These are phyloP conservation scores for Cladosporium sp. DNA, from an alignment of 2,329 filamentous ascomycete genomes.

Conservation along the genomic window DNA sequence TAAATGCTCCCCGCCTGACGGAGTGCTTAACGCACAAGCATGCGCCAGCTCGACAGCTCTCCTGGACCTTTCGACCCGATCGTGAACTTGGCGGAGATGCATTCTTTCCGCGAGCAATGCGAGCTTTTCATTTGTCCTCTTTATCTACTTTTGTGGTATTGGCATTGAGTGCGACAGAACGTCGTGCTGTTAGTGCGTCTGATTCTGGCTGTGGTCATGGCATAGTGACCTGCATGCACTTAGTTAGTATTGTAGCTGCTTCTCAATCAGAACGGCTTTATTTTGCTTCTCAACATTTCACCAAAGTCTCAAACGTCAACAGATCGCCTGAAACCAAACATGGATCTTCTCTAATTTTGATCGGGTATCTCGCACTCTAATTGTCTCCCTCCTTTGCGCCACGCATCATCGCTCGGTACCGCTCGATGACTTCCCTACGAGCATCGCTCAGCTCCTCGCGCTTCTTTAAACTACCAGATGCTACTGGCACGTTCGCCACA, in stretches of 20 bases:
- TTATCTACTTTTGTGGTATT: background rate
- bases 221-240: background rate
- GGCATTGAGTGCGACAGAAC: background rate
- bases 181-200: conserved; percentile 1
- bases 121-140: background rate
- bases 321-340: no score
- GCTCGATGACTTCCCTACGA: conserved; percentile 65
- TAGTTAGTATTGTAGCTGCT: background rate
- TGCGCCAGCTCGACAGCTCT: background rate
- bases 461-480: conserved; percentile 64
- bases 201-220: background rate
- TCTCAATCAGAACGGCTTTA: conserved; percentile 5
- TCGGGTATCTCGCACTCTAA: conserved; percentile 5
- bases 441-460: conserved; percentile 69
- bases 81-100: background rate
- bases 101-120: background rate
- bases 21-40: background rate
- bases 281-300: background rate
- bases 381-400: conserved; percentile 17
- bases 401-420: conserved; percentile 67
- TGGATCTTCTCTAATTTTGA: no score
- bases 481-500: conserved; percentile 63
- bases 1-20: background rate
- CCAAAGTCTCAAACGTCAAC: background rate
- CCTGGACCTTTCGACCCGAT: no score